Evolutionary conservation across 768 basidiomycete species (phyloP).

Genomic region (Psilocybe cyanescens): DNA sequence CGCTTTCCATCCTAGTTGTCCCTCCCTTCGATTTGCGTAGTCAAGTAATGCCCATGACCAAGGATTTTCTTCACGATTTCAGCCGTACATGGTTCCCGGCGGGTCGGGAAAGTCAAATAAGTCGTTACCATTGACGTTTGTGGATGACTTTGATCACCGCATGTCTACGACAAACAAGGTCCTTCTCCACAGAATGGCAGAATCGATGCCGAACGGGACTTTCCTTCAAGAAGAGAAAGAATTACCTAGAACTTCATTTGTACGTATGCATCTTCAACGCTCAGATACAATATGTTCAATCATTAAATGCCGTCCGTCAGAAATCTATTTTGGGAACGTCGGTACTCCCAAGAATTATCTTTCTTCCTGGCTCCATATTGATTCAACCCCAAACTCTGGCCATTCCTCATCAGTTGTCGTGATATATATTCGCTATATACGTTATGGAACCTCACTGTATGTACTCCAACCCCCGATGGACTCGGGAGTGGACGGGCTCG

Average conservation of each 20-base stretch:
- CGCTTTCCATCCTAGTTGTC: neutral
- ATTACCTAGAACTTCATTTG: neutral
- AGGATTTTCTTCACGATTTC: neutral
- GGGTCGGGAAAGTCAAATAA: neutral
- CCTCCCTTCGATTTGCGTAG: neutral
- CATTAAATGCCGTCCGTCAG: constrained; percentile 12
- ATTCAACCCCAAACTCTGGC: neutral
- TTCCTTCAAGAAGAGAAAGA: neutral
- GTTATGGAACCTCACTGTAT: neutral
- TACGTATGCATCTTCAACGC: constrained; percentile 7
- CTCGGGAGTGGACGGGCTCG: neutral
- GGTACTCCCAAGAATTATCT: neutral
- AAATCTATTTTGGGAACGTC: constrained; percentile 5
- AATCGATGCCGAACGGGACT: neutral
- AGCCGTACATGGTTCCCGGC: neutral
- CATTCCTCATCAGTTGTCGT: neutral
- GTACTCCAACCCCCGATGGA: neutral
- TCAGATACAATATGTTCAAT: neutral
- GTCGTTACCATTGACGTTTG: neutral
- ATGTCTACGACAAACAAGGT: neutral
- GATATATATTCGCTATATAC: neutral
- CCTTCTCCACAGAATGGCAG: neutral
- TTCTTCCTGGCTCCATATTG: neutral
- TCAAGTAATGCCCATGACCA: neutral
- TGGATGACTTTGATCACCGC: neutral